Percentiles rank a stretch among this genome's conserved stretches.
phyloP scores from a whole-genome alignment of 2,329 filamentous ascomycete genomes.

The Botrytis tulipae region DNA sequence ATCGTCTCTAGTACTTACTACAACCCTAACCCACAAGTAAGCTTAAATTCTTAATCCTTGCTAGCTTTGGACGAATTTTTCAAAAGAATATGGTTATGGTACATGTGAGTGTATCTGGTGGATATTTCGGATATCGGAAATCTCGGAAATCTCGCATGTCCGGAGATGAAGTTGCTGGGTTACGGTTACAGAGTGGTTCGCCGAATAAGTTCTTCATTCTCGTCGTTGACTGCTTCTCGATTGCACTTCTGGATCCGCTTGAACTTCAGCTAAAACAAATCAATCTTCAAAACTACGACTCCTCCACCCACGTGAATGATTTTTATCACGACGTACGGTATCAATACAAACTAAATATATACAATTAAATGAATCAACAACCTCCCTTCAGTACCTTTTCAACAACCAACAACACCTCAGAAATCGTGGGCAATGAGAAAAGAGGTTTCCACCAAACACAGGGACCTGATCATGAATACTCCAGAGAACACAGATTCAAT shows the following conservation, averaged over 20 bases:
- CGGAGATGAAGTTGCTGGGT: not conserved
- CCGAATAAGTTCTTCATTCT: not conserved
- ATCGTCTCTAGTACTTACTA: no score
- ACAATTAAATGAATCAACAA: not conserved
- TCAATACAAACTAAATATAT: not conserved
- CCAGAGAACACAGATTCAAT: not conserved
- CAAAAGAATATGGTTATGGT: no score
- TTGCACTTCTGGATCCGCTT: not conserved
- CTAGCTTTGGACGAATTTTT: no score
- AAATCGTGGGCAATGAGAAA: not conserved
- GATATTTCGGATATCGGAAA: not conserved
- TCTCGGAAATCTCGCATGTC: no score
- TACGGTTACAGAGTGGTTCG: not conserved
- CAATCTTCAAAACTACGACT: not conserved
- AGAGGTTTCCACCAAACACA: not conserved
- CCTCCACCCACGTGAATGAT: not conserved
- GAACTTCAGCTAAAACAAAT: not conserved
- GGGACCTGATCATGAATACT: not conserved
- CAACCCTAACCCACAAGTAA: no score
- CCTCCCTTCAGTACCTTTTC: not conserved
- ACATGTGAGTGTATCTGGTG: not conserved
- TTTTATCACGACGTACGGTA: not conserved
- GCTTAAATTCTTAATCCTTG: no score
- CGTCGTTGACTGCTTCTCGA: not conserved
- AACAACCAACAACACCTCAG: not conserved